Percentiles rank a stretch among this genome's conserved stretches.
Conservation (phyloP, 2,329 filamentous ascomycete genomes). For the Emmonsia crescens region DNA sequence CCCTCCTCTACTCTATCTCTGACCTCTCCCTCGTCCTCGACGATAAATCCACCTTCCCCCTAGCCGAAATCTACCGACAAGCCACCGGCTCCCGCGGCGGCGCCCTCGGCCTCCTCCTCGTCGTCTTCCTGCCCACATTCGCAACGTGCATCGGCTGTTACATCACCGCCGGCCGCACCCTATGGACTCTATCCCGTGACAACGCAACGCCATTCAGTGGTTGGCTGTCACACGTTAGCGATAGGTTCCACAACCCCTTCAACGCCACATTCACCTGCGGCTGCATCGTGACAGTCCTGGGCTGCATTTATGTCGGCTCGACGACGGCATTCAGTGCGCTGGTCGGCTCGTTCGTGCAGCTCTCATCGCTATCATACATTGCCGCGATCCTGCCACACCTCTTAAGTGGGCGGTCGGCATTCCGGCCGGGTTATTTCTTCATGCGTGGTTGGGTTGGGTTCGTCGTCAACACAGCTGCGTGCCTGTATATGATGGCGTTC, state of each 20-base stretch:
- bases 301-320: constrained; percentile 47
- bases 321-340: constrained; percentile 47
- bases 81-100: constrained; percentile 40
- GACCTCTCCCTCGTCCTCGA: constrained; percentile 33
- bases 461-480: constrained; percentile 39
- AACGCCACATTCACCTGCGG: constrained; percentile 48
- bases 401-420: constrained; percentile 39
- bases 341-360: constrained; percentile 48
- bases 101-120: constrained; percentile 47
- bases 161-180: constrained; percentile 50
- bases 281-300: constrained; percentile 42
- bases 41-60: constrained; percentile 33
- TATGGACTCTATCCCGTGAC: constrained; percentile 50
- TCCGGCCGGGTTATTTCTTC: constrained; percentile 44
- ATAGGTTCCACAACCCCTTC: constrained; percentile 47
- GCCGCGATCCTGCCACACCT: constrained; percentile 43
- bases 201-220: constrained; percentile 48
- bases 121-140: constrained; percentile 45
- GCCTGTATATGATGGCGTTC: constrained; percentile 45
- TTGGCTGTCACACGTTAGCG: constrained; percentile 45
- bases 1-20: constrained; percentile 42
- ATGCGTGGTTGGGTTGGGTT: constrained; percentile 41
- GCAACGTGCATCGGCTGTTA: constrained; percentile 45
- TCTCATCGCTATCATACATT: constrained; percentile 46
- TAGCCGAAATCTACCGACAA: constrained; percentile 40